A percentile compares a stretch with the other conserved stretches of the same genome.
Evolutionary conservation across 306 rosid species (phyloP).

Genomic region (Quercus alba): DNA sequence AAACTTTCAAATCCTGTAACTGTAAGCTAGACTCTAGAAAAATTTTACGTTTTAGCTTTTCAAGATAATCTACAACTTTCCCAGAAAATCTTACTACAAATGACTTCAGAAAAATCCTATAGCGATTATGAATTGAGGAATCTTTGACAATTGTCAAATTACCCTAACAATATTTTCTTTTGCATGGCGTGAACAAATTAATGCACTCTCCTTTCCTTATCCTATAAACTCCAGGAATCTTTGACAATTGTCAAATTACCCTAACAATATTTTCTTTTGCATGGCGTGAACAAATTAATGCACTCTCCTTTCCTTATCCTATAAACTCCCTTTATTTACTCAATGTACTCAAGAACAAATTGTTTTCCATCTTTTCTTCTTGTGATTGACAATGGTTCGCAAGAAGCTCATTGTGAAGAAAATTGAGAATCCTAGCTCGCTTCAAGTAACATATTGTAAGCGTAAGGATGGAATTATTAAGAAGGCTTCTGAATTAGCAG

Average conservation of each 20-base stretch:
- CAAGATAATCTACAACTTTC: not conserved
- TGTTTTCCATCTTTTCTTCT: not conserved
- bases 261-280: not conserved
- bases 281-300: not conserved
- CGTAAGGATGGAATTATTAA: not conserved
- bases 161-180: not conserved
- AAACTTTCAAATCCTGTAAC: too few species aligned
- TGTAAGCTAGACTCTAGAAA: too few species aligned
- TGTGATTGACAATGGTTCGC: not conserved
- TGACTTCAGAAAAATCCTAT: not conserved
- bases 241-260: not conserved
- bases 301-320: not conserved
- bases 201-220: not conserved
- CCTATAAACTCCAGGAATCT: not conserved
- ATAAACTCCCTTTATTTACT: not conserved
- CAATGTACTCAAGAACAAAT: not conserved
- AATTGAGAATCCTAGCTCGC: not conserved
- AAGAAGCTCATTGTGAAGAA: not conserved
- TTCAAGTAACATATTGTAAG: not conserved
- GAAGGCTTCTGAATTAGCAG: not conserved
- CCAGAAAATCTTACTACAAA: not conserved
- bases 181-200: not conserved
- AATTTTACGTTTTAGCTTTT: not conserved
- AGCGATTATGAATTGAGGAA: not conserved
- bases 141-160: not conserved